Base-by-base conservation (phyloP, 345 rosid species). In the Hibiscus syriacus region DNA sequence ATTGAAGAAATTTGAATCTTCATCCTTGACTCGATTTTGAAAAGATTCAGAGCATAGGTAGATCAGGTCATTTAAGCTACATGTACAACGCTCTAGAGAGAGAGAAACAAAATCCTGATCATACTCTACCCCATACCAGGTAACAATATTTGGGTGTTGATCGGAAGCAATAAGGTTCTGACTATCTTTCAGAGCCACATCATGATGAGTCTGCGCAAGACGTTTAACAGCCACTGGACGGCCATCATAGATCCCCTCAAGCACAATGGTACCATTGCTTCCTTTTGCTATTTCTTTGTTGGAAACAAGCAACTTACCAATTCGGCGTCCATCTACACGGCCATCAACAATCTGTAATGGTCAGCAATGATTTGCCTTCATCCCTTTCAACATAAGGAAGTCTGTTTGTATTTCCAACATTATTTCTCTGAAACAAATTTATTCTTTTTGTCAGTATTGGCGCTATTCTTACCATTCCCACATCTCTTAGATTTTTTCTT, bases 121-220 rank as follows among this genome's bases (percentile, higher is more conserved):
- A 55, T 72, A 70, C 73, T 89, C 92, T 65, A 85, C 90, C 17
- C 88, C 96, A 4, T 78, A 79, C 92, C 88, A 89, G 30, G 88
- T 79, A 45, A 86, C 92, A 71, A 89, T 86, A 74, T 86, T 86
- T 61, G 97, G 84, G 78, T 91, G 95, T 46, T 81, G 81, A 76
- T 94, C 98, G 26, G 98, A 94, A 23, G 96, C 92, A 73, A 89
- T 89, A 72, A 94, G 96, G 79, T 94, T 94, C 74, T 89, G 92
- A 78, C 91, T 88, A 80, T 94, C 99, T 74, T 94, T 91, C 64
- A 87, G 84, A 71, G 99, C 99, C 72, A 89, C 89, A 67, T 89
- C 95, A 67, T 89, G 90, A 76, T 91, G 95, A 46, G 99, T 74
- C 68, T 80, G 81, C 72, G 91, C 95, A 76, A 94, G 95, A 54